A percentile compares a stretch with the other conserved stretches of the same genome.
Evolutionary conservation across 768 basidiomycete genomes (phyloP).

Genomic region (Calvatia gigantea): DNA sequence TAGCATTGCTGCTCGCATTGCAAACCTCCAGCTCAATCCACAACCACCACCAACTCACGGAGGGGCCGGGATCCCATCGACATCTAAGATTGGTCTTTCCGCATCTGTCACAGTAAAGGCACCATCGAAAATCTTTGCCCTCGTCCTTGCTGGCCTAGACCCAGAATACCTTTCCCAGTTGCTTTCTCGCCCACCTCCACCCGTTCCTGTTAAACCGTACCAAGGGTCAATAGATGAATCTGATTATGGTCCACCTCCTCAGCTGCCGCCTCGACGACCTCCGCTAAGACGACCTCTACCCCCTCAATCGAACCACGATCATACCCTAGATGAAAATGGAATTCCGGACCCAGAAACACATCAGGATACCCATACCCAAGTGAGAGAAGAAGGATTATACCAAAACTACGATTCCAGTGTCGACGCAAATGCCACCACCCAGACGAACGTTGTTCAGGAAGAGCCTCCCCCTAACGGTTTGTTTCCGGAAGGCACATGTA

Average conservation of each 20-base stretch:
- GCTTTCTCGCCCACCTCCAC: conserved; percentile 17
- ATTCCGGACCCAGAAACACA: not conserved
- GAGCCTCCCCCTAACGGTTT: not conserved
- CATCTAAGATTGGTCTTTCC: not conserved
- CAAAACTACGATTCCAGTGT: not conserved
- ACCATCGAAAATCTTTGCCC: not conserved
- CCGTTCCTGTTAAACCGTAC: conserved; percentile 18
- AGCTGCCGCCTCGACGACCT: conserved; percentile 2
- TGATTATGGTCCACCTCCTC: not conserved
- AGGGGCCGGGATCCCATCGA: not conserved
- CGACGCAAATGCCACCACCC: conserved; percentile 22
- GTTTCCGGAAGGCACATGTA: conserved; percentile 25
- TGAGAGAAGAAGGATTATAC: not conserved
- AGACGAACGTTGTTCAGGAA: conserved; percentile 18
- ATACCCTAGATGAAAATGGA: not conserved
- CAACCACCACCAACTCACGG: not conserved
- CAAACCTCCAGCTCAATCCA: conserved; percentile 20
- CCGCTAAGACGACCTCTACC: not conserved
- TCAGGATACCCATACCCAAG: not conserved
- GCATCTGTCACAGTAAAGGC: not conserved
- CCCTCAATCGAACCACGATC: not conserved
- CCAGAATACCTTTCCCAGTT: conserved; percentile 4
- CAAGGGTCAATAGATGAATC: conserved; percentile 10
- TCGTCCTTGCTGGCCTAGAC: conserved; percentile 11
- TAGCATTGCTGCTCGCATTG: conserved; percentile 30